These are phyloP conservation scores for Vigna angularis DNA, from an alignment of 306 rosid genomes.

Conservation along the genomic window DNA sequence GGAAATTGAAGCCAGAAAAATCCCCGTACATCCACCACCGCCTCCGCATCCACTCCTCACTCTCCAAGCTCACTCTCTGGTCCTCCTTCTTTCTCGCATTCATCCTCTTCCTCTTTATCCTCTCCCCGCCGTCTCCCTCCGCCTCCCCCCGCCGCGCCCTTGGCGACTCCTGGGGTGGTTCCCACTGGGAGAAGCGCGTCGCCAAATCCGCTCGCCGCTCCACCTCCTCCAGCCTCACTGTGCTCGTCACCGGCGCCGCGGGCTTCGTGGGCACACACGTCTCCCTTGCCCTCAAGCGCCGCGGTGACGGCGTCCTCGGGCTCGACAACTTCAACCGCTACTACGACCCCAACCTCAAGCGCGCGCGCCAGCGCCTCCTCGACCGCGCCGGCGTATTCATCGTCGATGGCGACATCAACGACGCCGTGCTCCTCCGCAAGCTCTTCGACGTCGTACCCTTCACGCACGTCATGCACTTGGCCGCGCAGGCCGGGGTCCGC, in stretches of 20 bases:
- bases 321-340: slow-evolving; percentile 80
- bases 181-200: slow-evolving; percentile 78
- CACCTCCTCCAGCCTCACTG: slow-evolving; percentile 54
- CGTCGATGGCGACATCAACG: slow-evolving; percentile 87
- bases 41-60: slow-evolving; percentile 57
- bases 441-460: slow-evolving; percentile 87
- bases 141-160: slow-evolving; percentile 51
- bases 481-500: slow-evolving; percentile 89
- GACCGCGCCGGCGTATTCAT: slow-evolving; percentile 78
- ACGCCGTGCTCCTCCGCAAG: slow-evolving; percentile 60
- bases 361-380: slow-evolving; percentile 70
- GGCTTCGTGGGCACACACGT: slow-evolving; percentile 89
- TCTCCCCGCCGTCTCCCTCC: slow-evolving; percentile 50
- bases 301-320: slow-evolving; percentile 87
- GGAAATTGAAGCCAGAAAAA: slow-evolving; percentile 78
- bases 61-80: slow-evolving; percentile 65
- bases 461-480: slow-evolving; percentile 86
- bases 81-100: slow-evolving; percentile 65
- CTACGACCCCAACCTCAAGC: slow-evolving; percentile 73
- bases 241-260: slow-evolving; percentile 83
- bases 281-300: slow-evolving; percentile 73
- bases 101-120: slow-evolving; percentile 44
- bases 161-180: slow-evolving; percentile 77
- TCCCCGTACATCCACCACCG: slow-evolving; percentile 67
- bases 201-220: slow-evolving; percentile 58